Percentiles rank a stretch among this genome's conserved stretches.
Evolutionary conservation across 768 basidiomycete species (phyloP).

Genomic region (Rhizopogon roseolus): DNA sequence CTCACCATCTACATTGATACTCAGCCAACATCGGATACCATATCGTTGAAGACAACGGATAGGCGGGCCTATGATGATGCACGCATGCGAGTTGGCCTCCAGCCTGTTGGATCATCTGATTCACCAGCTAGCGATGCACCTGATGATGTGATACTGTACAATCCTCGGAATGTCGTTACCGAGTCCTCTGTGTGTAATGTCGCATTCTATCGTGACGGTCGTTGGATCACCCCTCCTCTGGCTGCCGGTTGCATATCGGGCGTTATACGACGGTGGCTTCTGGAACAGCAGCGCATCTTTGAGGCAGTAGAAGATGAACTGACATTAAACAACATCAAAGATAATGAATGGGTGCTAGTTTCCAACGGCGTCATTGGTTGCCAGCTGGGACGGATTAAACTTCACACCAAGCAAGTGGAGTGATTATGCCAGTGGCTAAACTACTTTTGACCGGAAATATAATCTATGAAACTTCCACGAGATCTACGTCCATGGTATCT

Average conservation of each 20-base stretch:
- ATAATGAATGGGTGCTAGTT: constrained; percentile 63
- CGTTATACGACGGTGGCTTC: constrained; percentile 62
- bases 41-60: constrained; percentile 65
- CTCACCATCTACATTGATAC: constrained; percentile 53
- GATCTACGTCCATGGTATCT: constrained; percentile 36
- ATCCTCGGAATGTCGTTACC: constrained; percentile 41
- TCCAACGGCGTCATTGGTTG: constrained; percentile 75
- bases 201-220: constrained; percentile 50
- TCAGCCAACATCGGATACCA: constrained; percentile 44
- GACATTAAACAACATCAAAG: constrained; percentile 34
- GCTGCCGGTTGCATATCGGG: constrained; percentile 69
- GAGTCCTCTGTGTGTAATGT: constrained; percentile 73
- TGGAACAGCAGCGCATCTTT: constrained; percentile 51
- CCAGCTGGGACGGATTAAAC: constrained; percentile 39
- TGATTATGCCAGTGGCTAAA: constrained; percentile 1
- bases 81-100: constrained; percentile 48
- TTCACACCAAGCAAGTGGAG: not conserved
- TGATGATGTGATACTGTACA: constrained; percentile 64
- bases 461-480: not conserved
- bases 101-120: constrained; percentile 18
- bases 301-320: constrained; percentile 45
- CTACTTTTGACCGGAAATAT: constrained; percentile 12
- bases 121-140: constrained; percentile 12
- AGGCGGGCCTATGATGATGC: constrained; percentile 58
- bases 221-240: constrained; percentile 65